Evolutionary conservation across 495 filamentous ascomycete species (phyloP), one percentile per base, ranked within the genome.

Genomic region (Staphylotrichum longicolle): DNA sequence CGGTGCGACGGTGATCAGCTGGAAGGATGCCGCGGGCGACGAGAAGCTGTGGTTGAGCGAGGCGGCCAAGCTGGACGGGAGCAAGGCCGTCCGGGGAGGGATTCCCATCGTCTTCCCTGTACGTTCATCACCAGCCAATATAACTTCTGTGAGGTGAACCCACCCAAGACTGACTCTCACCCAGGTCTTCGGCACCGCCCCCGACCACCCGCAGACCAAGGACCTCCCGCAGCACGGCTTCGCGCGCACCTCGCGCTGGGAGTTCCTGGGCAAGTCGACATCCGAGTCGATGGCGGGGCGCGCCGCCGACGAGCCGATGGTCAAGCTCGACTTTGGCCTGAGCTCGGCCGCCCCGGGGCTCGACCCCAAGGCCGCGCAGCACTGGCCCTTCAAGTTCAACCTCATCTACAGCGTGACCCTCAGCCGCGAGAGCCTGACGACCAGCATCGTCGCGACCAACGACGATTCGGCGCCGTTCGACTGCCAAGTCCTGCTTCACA

Each of bases 91-190:
- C 37, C 70, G 88, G 63, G 89, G 89, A 12, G 88, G 95, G 6
- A 90, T 99, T 63, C 95, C 95, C 7, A 75, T 99, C 39, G 95
- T 99, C 4, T 99, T 99, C 72, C 95, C 95, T 20, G 93, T 96
- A 80, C 64, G 86, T 80, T 15, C 20, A 27, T 27, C 20, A 27
- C 1, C 58, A 39, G 37, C 10, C 37, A 39, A 3, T 6, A 0
- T 6, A 2, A 39, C 10, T 39, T 7, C 6, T 7, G 37, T 39
- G 37, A 39, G 5, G 37, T 39, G 37, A 39, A 6, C 37, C 37
- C 2, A 1, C 37, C 37, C 37, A 39, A 48, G 9, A 44, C 57
- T 27, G 20, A 27, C 20, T 27, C 20, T 27, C 20, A 27, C 4
- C 32, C 63, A 97, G 92, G 89, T 95, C 70, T 98, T 98, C 73